A percentile compares a stretch with the other conserved stretches of the same genome.
Conservation (phyloP, 257 asterid species). For the Solanum dulcamara region DNA sequence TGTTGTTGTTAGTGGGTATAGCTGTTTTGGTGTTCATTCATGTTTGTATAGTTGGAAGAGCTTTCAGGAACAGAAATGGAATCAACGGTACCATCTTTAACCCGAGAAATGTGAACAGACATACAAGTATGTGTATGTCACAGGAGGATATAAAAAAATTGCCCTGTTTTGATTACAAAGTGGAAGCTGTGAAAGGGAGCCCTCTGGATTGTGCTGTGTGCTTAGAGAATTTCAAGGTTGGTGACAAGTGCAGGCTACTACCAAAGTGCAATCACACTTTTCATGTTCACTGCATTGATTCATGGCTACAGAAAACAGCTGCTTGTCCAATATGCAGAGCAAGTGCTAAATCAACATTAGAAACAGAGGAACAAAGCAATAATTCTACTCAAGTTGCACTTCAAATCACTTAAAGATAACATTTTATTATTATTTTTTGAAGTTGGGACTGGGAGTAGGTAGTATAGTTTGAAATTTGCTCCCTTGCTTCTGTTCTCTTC, state of each 20-base stretch:
- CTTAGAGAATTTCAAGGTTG: slow-evolving; percentile 36
- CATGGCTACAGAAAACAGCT: slow-evolving; percentile 46
- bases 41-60: slow-evolving; percentile 54
- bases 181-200: slow-evolving; percentile 13
- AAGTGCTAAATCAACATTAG: slow-evolving; percentile 2
- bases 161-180: slow-evolving; percentile 40
- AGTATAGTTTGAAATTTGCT: background rate
- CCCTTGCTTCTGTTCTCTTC: background rate
- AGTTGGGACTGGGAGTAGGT: background rate
- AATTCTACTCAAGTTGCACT: slow-evolving; percentile 13
- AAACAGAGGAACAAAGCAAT: slow-evolving; percentile 3
- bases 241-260: slow-evolving; percentile 53
- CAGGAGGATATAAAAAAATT: slow-evolving; percentile 38
- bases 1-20: slow-evolving; percentile 29
- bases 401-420: slow-evolving; percentile 11
- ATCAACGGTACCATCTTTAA: background rate
- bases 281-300: slow-evolving; percentile 56
- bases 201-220: slow-evolving; percentile 48
- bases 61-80: slow-evolving; percentile 11
- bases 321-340: slow-evolving; percentile 64
- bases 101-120: background rate
- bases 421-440: background rate
- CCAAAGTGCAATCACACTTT: slow-evolving; percentile 42
- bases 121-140: slow-evolving; percentile 37
- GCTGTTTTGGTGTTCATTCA: slow-evolving; percentile 32